Base-by-base conservation (phyloP, 306 rosid genomes). In the Adenanthera pavonina region DNA sequence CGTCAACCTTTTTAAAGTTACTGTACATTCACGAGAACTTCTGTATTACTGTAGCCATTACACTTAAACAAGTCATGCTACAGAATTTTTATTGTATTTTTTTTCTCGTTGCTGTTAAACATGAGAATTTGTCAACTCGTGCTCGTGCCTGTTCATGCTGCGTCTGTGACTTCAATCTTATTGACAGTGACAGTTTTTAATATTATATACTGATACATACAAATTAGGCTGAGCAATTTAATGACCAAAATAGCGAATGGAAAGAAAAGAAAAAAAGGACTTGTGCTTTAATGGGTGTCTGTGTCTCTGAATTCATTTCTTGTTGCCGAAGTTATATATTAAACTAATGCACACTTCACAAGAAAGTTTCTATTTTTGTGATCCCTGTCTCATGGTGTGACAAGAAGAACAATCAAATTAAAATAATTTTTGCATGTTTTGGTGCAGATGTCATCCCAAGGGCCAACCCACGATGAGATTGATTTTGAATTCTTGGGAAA, bases 401-500 rank as follows among this genome's bases (percentile, higher is more conserved):
- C 53, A 49, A 77, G 19, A 47, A 47, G 60, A 35, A 41, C 36
- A 6, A 20, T 67, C 8, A 34, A 12, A 46, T 14, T 62, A 60
- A 56, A 33, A 35, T 59, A 17, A 15, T 79, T 69, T 20, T 53
- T 67, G 73, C 44, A 53, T 16, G 33, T 56, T 14, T 20, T 75
- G 77, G 69, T 85, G 85, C 86, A 92, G 97, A 76, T 92, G 46
- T 92, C 97, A 41, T 92, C 97, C 35, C 83, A 91, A 69, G 97
- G 97, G 3, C 85, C 91, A 34, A 87, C 90, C 7, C 96, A 94
- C n/a, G 98, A 94, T 20, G 98, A 94, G 62, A 94, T 94, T 69
- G 97, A 94, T 87, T 94, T 92, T 43, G 98, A 94, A 74, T 94
- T 94, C 76, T 87, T 94, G 88, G 98, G 98, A 54, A 94, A 94